Conservation (phyloP, 1,284 basidiomycete genomes). For the Moesziomyces sp. region DNA sequence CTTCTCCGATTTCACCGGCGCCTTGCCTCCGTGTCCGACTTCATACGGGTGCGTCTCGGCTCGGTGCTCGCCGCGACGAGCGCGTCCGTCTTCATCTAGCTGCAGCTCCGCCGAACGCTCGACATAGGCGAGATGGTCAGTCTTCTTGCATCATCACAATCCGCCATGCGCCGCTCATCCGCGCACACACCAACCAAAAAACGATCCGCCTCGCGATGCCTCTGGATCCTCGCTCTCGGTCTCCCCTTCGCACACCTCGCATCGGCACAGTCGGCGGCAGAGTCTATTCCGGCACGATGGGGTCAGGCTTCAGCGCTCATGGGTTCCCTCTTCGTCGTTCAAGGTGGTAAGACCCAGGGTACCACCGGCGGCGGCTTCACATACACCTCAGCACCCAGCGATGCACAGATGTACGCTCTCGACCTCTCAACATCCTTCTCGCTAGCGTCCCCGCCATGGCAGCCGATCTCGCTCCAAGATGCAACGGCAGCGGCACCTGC, state of each 20-base stretch:
- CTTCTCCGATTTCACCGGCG: conserved; percentile 18
- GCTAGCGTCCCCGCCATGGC: conserved; percentile 49
- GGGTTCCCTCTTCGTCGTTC: conserved; percentile 47
- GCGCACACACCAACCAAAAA: background rate
- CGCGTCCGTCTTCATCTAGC: conserved; percentile 16
- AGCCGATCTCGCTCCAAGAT: conserved; percentile 6
- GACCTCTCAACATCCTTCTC: conserved; percentile 48
- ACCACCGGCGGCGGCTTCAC: conserved; percentile 53
- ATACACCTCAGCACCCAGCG: conserved; percentile 53
- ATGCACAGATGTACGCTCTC: conserved; percentile 49
- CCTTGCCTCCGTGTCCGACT: conserved; percentile 21
- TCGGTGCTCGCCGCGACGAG: conserved; percentile 33
- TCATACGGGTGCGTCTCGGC: conserved; percentile 34
- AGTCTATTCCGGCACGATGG: conserved; percentile 42
- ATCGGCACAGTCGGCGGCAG: conserved; percentile 15
- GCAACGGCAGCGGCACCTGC: conserved; percentile 21
- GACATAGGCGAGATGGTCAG: conserved; percentile 5
- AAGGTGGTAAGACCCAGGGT: conserved; percentile 62
- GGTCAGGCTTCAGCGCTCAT: conserved; percentile 57
- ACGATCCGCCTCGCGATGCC: background rate
- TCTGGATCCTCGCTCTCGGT: background rate
- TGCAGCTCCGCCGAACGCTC: background rate
- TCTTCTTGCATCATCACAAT: background rate
- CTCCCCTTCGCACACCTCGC: conserved; percentile 14
- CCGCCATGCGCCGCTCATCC: background rate